Base-by-base conservation (phyloP, 192 early-diverging fungal species). In the Backusella mclennaniae region DNA sequence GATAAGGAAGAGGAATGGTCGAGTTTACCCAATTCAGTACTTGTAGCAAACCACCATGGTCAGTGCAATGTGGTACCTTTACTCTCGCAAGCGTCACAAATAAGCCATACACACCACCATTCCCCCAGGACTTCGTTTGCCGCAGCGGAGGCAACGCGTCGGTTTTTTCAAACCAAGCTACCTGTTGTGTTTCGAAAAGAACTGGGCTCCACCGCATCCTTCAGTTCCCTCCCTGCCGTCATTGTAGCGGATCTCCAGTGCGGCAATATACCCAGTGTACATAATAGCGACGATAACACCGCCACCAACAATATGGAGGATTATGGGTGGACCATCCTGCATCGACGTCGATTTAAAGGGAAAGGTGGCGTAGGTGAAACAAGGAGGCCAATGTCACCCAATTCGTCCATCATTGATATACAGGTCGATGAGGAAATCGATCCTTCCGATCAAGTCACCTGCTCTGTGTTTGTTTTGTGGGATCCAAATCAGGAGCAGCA, bases 211-310 rank as follows among this genome's bases (percentile, higher is more conserved):
- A 49, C 49, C 9, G 80, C 73, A 0, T 49, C 76, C 8, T 75
- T 74, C 8, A 73, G 66, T 21, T 66, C 73, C 3, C 31, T 82
- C 19, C 80, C 80, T 23, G 42, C 67, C 52, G 63, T 77, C 35
- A 82, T 82, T 56, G 33, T 77, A 26, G 53, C 73, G 4, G 80
- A 82, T 66, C 74, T 82, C 21, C 73, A 82, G n/a, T 56, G 75
- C 17, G 73, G 76, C 6, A 36, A 77, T 49, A 71, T 75, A 31
- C 78, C 78, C 17, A 11, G 38, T 33, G 36, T 68, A 49, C 42
- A 72, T 26, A 70, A 73, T 39, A 63, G 1, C 21, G 21, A 9
- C 12, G 21, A 14, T 6, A 29, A 0, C 21, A 29, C 8, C 26
- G 11, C 70, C 31, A 26, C 11, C 31, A 17, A 1, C 8, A 44